Evolutionary conservation across 2,329 filamentous ascomycete genomes (phyloP), one percentile per base, ranked within the genome.

Genomic region (Sporothrix protearum): DNA sequence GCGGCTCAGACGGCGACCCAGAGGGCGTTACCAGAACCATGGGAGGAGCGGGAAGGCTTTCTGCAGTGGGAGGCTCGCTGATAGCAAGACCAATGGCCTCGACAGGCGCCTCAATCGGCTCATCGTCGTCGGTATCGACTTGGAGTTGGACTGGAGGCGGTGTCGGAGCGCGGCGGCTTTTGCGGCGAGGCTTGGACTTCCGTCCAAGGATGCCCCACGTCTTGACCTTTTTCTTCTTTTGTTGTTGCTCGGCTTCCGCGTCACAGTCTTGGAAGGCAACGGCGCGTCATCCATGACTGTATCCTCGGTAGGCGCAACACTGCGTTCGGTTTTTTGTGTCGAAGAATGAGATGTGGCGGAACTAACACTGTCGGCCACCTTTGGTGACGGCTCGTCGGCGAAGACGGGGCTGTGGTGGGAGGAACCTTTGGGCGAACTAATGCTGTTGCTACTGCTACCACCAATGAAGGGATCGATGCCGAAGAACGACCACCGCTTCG

Each of bases 221-320:
- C 89, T 89, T 91, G 72, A 95, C 92, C 81, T 92, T 94, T 77
- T 90, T 92, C 81, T 92, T 94, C 77, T 90, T 78, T 80, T 81
- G 73, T 81, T 81, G 74, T 78, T 80, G 73, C 77, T 77, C 42
- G 77, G 69, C 70, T 80, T 81, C 67, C 78, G 78, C 8, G 71
- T 73, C 4, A 75, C 53, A 0, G 75, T 70, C 63, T 80, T 83
- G 22, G 70, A 66, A 57, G 73, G 77, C 30, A 63, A 75, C 14
- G 69, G 73, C 39, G 72, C 36, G 57, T 45, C 49, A 39, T 49
- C 36, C 16, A 30, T 1, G 74, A 64, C 0, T 72, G 51, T 10
- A 16, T 67, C 39, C 2, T 66, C 39, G 7, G 25, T 49, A 30
- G 22, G 22, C 39, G 10, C 59, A 30, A 5, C 25, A 14, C 39